Base-by-base conservation (phyloP, 177 flowering plant genomes). In the Tripterygium wilfordii region DNA sequence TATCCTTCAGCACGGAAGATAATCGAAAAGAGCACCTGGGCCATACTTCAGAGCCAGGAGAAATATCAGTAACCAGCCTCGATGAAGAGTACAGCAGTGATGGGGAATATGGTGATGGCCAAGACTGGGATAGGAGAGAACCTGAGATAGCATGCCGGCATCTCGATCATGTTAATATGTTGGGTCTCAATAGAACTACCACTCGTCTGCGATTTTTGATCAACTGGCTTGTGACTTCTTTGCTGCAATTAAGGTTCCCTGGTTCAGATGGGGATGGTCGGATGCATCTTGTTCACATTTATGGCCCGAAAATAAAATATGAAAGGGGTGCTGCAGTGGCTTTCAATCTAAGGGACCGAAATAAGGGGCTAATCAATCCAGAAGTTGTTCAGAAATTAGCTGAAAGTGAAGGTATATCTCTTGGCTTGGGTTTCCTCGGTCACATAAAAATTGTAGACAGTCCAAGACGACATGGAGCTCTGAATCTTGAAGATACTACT, bases 291-390 rank as follows among this genome's bases (percentile, higher is more conserved):
- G 92, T 92, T 53, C 76, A 69, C 49, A 92, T 92, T 10, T 92
- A 86, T 60, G 99, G 99, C 20, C 99, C 99, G 0, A 92, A 92
- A 56, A 89, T 92, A 25, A 89, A 92, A 53, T 92, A 86, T 37
- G 99, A 92, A 63, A 77, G 99, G 44, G 99, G 99, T 58, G 96
- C 95, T 25, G 82, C 99, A 6, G 88, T 92, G 46, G 96, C 99
- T 25, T 92, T 92, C 69, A 92, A 89, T 54, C 60, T 92, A 49
- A 82, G 80, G 53, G 77, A 75, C 58, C 48, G 69, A 52, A 71
- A 52, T 27, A 58, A 70, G 49, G 75, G 82, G 13, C 54, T 82
- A 44, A 69, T 92, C 10, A 71, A 74, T 57, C 99, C 97, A 0
- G 99, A 92, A 45, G 41, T 76, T 18, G 91, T 92, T 36, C 91